phyloP scores from a whole-genome alignment of 345 rosid genomes.

The Hypericum androsaemum region DNA sequence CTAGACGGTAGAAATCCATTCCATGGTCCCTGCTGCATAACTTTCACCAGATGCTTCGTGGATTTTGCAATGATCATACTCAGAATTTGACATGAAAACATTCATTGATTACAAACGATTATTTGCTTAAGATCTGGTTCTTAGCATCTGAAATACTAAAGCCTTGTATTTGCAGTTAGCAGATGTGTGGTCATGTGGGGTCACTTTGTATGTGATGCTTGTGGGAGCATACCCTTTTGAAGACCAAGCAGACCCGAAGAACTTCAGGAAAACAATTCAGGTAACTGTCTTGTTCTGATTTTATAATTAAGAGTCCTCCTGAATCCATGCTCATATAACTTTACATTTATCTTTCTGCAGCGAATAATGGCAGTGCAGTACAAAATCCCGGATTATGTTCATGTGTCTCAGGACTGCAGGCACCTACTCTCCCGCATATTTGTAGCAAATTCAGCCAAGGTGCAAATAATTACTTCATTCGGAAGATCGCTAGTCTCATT shows the following conservation, averaged over 20 bases:
- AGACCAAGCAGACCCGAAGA: constrained; percentile 3
- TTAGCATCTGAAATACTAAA: no score
- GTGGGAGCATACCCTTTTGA: constrained; percentile 8
- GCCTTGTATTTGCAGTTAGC: background rate
- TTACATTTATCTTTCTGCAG: background rate
- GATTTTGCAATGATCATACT: no score
- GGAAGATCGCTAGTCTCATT: background rate
- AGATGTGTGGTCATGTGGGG: constrained; percentile 6
- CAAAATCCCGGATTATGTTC: constrained; percentile 4
- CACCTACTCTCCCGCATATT: constrained; percentile 3
- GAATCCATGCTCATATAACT: no score
- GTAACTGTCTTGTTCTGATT: background rate
- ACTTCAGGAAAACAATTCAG: constrained; percentile 2
- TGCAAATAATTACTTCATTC: background rate
- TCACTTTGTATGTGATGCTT: constrained; percentile 5
- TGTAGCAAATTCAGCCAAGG: constrained; percentile 1
- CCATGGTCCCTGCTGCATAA: no score
- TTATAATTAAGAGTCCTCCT: no score
- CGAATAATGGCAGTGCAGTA: constrained; percentile 1
- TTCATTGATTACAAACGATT: no score
- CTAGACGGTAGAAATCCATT: no score
- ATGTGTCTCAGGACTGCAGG: background rate
- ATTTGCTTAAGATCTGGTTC: no score
- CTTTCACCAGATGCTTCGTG: no score
- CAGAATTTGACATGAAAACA: no score